These are phyloP conservation scores for Linum tenue DNA, from an alignment of 345 rosid genomes.

Conservation along the genomic window DNA sequence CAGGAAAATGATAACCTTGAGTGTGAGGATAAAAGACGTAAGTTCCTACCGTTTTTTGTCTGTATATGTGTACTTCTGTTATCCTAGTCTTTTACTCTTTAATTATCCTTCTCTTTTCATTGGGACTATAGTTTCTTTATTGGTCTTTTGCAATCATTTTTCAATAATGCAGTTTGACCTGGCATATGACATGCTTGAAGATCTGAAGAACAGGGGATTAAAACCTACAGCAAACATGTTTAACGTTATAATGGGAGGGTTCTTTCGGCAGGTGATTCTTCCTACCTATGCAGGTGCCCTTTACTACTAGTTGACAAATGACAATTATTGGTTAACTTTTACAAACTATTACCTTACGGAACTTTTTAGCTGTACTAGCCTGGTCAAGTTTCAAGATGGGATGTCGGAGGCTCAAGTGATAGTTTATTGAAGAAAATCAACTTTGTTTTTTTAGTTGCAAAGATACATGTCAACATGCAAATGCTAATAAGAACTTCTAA, in stretches of 20 bases:
- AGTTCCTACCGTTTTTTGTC: conserved; percentile 16
- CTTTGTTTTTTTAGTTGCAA: background rate
- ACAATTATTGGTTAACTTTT: background rate
- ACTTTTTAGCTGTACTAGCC: background rate
- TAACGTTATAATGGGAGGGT: conserved; percentile 68
- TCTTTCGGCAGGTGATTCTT: conserved; percentile 61
- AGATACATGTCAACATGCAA: background rate
- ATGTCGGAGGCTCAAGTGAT: background rate
- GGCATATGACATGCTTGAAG: conserved; percentile 62
- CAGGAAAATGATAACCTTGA: conserved; percentile 56
- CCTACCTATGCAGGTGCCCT: background rate
- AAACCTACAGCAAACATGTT: conserved; percentile 54
- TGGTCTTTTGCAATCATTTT: background rate
- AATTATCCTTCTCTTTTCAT: background rate
- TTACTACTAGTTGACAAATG: background rate
- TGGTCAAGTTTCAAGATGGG: background rate
- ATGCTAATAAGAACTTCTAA: background rate
- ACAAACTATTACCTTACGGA: background rate
- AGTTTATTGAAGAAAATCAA: background rate
- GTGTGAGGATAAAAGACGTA: conserved; percentile 75
- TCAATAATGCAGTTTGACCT: conserved; percentile 48
- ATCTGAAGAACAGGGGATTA: conserved; percentile 48
- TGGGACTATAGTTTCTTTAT: background rate
- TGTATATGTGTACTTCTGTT: background rate
- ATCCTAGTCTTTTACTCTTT: conserved; percentile 8